Conservation (phyloP, 805 yeast species). For the Grigorovia transvaalensis region DNA sequence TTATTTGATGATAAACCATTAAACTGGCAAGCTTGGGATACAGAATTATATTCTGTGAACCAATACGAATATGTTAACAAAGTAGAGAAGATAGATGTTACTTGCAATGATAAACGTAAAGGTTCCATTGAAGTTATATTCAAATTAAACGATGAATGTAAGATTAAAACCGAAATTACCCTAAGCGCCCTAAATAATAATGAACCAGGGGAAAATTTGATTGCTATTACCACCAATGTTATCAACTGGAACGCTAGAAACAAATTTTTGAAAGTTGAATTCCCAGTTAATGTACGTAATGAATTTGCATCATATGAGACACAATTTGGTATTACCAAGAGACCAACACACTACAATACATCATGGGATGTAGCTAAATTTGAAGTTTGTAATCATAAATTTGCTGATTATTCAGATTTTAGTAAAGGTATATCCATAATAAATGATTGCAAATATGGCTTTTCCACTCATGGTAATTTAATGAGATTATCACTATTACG, state of each 20-base stretch:
- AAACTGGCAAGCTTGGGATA: slow-evolving; percentile 95
- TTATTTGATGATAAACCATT: slow-evolving; percentile 85
- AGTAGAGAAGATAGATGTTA: slow-evolving; percentile 26
- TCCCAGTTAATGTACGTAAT: slow-evolving; percentile 73
- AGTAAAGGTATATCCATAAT: slow-evolving; percentile 78
- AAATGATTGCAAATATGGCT: slow-evolving; percentile 86
- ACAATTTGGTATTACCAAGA: slow-evolving; percentile 80
- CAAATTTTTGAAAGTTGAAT: slow-evolving; percentile 86
- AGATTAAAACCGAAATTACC: slow-evolving; percentile 58
- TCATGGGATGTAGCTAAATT: slow-evolving; percentile 95
- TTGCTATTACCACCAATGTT: slow-evolving; percentile 50
- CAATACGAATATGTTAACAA: slow-evolving; percentile 44
- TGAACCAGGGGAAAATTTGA: slow-evolving; percentile 30
- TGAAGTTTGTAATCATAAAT: slow-evolving; percentile 90
- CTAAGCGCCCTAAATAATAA: slow-evolving; percentile 38
- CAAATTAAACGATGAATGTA: slow-evolving; percentile 45
- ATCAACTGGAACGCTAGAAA: slow-evolving; percentile 77
- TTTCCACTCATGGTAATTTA: slow-evolving; percentile 83
- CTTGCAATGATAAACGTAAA: slow-evolving; percentile 40
- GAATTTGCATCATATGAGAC: slow-evolving; percentile 85
- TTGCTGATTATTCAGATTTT: slow-evolving; percentile 82
- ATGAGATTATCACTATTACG: slow-evolving; percentile 81
- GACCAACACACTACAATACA: slow-evolving; percentile 93
- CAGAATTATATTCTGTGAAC: slow-evolving; percentile 78
- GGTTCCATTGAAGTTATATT: slow-evolving; percentile 56